Percentiles rank a stretch among this genome's conserved stretches.
phyloP scores from a whole-genome alignment of 2,329 filamentous ascomycete genomes.

The Kalaharituber pfeilii region DNA sequence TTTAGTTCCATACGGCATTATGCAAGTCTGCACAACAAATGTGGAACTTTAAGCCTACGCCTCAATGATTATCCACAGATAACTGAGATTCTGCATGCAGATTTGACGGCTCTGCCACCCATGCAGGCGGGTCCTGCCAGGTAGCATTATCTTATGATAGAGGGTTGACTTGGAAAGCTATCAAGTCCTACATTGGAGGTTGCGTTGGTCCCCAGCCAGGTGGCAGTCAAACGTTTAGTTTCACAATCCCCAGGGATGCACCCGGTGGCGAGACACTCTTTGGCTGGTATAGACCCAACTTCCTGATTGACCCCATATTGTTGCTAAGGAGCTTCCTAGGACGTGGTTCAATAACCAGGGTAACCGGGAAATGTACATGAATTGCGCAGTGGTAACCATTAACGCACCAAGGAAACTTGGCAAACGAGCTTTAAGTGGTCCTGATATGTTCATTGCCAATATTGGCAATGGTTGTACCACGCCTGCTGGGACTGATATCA shows the following conservation, averaged over 20 bases:
- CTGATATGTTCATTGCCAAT: slow-evolving; percentile 6
- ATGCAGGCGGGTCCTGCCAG: slow-evolving; percentile 9
- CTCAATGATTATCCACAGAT: too few species aligned
- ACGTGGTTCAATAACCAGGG: slow-evolving; percentile 60
- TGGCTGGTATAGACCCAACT: slow-evolving; percentile 3
- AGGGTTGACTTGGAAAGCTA: background rate
- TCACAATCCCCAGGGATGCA: slow-evolving; percentile 8
- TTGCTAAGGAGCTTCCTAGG: too few species aligned
- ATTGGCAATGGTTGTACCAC: background rate
- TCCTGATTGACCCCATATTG: background rate
- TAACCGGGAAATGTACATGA: slow-evolving; percentile 77
- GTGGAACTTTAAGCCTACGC: too few species aligned
- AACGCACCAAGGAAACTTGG: slow-evolving; percentile 24
- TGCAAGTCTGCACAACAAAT: background rate
- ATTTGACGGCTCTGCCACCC: slow-evolving; percentile 13
- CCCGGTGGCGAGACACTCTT: slow-evolving; percentile 4
- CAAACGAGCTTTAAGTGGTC: slow-evolving; percentile 3
- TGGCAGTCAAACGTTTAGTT: slow-evolving; percentile 2
- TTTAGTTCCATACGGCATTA: background rate
- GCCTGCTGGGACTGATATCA: background rate
- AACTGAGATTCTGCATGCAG: slow-evolving; percentile 4
- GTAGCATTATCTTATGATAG: background rate
- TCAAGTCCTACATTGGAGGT: slow-evolving; percentile 1
- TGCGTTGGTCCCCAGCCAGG: slow-evolving; percentile 3
- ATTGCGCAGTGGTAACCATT: slow-evolving; percentile 57